A percentile compares a stretch with the other conserved stretches of the same genome.
Evolutionary conservation across 768 basidiomycete genomes (phyloP).

Genomic region (Piloderma croceum): DNA sequence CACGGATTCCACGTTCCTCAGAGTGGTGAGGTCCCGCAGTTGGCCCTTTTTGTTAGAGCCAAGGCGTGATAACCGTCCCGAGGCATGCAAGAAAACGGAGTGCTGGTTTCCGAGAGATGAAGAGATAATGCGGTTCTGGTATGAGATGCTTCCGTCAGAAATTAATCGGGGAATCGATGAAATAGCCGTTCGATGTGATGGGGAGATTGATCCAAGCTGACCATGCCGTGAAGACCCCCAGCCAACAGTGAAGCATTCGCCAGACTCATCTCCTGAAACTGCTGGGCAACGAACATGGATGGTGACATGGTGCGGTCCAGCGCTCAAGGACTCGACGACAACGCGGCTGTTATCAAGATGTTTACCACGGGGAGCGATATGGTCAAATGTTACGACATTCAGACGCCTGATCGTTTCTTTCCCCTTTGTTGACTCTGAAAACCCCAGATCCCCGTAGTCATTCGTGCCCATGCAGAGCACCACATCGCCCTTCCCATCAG

Average conservation of each 20-base stretch:
- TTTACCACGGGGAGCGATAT: constrained; percentile 38
- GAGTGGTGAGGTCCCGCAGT: constrained; percentile 32
- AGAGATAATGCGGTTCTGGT: constrained; percentile 18
- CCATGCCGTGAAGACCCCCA: constrained; percentile 88
- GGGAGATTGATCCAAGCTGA: constrained; percentile 54
- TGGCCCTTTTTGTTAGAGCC: constrained; percentile 75
- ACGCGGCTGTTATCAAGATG: constrained; percentile 30
- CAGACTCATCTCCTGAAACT: constrained; percentile 17
- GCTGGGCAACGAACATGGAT: constrained; percentile 34
- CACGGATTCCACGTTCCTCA: constrained; percentile 28
- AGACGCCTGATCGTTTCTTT: constrained; percentile 7
- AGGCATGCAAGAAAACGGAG: constrained; percentile 36
- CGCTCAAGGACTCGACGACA: constrained; percentile 39
- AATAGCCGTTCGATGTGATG: constrained; percentile 22
- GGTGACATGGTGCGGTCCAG: constrained; percentile 74
- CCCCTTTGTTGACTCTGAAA: no score
- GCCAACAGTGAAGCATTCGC: constrained; percentile 52
- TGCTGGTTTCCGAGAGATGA: constrained; percentile 50
- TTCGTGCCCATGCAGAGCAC: constrained; percentile 79
- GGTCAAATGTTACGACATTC: constrained; percentile 24
- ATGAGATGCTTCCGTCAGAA: constrained; percentile 36
- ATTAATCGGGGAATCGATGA: constrained; percentile 34
- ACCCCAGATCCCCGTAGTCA: constrained; percentile 81
- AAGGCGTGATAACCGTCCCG: constrained; percentile 44
- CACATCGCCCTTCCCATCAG: constrained; percentile 37